Percentiles rank a stretch among this genome's conserved stretches.
Conservation (phyloP, 2,329 filamentous ascomycete species). For the Chaetomium strumarium region DNA sequence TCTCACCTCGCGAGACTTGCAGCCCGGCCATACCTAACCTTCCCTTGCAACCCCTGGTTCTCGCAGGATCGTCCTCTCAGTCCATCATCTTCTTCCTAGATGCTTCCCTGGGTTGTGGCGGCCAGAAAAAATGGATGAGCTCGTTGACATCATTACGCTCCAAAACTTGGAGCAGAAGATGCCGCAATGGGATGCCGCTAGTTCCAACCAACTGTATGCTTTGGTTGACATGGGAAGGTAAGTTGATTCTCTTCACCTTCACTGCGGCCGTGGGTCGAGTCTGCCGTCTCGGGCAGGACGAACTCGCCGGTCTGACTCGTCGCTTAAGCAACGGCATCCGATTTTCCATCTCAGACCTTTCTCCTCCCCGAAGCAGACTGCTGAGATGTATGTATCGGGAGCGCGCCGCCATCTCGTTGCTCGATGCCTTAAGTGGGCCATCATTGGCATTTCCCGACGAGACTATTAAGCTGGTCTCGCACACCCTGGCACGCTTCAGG, state of each 20-base stretch:
- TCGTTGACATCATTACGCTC: conserved; percentile 43
- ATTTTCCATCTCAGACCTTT: conserved; percentile 82
- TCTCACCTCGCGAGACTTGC: background rate
- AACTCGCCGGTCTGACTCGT: conserved; percentile 6
- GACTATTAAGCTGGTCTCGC: conserved; percentile 61
- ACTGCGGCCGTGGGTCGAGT: conserved; percentile 1
- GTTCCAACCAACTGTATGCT: conserved; percentile 47
- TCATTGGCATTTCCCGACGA: conserved; percentile 41
- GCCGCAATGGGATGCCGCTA: conserved; percentile 42
- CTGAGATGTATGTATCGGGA: conserved; percentile 73
- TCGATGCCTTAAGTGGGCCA: conserved; percentile 65
- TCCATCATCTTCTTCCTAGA: background rate
- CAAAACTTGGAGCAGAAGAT: conserved; percentile 46
- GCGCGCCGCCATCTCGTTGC: conserved; percentile 76
- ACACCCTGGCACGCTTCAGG: conserved; percentile 64
- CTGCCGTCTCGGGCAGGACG: background rate
- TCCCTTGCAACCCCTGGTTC: background rate
- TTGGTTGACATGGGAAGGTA: conserved; percentile 58
- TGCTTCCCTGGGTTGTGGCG: background rate
- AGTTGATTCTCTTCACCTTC: conserved; percentile 8
- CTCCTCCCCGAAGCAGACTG: conserved; percentile 63
- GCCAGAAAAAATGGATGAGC: conserved; percentile 27
- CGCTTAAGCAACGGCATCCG: conserved; percentile 75
- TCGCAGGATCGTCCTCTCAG: background rate
- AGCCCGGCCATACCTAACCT: background rate